A percentile compares a stretch with the other conserved stretches of the same genome.
These are phyloP conservation scores for Penicillium bialowiezense DNA, from an alignment of 495 filamentous ascomycete genomes.

Conservation along the genomic window DNA sequence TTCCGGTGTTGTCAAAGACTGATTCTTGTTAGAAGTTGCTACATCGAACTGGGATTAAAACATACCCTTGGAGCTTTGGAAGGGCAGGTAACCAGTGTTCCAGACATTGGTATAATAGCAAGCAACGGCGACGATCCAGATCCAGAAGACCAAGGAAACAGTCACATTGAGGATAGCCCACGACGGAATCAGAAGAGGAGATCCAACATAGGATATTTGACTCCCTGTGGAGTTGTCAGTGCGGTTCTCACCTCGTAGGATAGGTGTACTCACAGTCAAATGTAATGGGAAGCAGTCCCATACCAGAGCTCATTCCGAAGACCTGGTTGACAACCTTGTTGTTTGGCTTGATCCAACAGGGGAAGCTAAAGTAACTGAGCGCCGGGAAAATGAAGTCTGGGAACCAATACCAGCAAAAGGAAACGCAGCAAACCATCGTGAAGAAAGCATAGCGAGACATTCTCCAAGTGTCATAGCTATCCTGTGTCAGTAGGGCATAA, in stretches of 20 bases:
- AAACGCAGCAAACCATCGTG: slow-evolving; percentile 55
- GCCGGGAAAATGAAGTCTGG: slow-evolving; percentile 77
- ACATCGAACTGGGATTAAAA: not conserved
- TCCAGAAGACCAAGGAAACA: slow-evolving; percentile 68
- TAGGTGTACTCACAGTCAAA: slow-evolving; percentile 55
- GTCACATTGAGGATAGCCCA: slow-evolving; percentile 85
- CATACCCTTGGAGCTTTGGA: slow-evolving; percentile 27
- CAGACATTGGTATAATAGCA: slow-evolving; percentile 55
- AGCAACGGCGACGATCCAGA: slow-evolving; percentile 68
- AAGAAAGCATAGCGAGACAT: slow-evolving; percentile 82
- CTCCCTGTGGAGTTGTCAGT: slow-evolving; percentile 58
- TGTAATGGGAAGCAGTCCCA: slow-evolving; percentile 76
- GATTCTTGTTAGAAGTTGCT: not conserved
- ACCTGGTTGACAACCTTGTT: slow-evolving; percentile 76
- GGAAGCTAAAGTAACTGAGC: slow-evolving; percentile 78
- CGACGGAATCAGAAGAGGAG: slow-evolving; percentile 73
- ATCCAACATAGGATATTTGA: slow-evolving; percentile 82
- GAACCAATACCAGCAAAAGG: slow-evolving; percentile 71
- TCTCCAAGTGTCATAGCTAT: slow-evolving; percentile 69
- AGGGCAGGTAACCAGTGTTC: slow-evolving; percentile 30
- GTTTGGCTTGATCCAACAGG: slow-evolving; percentile 79
- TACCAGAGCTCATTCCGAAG: slow-evolving; percentile 73
- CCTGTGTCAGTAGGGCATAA: not conserved
- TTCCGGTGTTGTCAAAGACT: slow-evolving; percentile 80
- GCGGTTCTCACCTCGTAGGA: slow-evolving; percentile 37